These are phyloP conservation scores for Brassica carinata DNA, from an alignment of 345 rosid species.

Conservation along the genomic window DNA sequence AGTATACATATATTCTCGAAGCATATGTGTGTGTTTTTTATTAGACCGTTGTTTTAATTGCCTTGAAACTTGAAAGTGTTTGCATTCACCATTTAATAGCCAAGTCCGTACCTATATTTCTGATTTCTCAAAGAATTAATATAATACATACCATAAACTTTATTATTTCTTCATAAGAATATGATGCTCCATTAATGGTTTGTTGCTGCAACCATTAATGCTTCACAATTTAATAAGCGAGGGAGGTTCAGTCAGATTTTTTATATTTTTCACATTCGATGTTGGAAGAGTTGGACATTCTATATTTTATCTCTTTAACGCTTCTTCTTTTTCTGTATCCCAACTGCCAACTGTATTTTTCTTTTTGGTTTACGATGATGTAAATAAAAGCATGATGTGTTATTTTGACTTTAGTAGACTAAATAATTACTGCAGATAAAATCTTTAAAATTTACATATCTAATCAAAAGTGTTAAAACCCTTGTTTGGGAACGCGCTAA, in stretches of 20 bases:
- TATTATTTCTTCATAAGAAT: background rate
- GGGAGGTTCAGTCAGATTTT: slow-evolving; percentile 13
- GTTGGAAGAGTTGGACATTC: slow-evolving; percentile 27
- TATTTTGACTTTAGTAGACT: no score
- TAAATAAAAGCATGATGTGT: background rate
- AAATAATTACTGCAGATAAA: no score
- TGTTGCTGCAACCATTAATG: slow-evolving; percentile 44
- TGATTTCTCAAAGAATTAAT: background rate
- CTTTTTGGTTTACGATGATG: no score
- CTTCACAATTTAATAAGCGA: slow-evolving; percentile 21
- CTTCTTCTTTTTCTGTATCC: no score
- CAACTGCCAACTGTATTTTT: no score
- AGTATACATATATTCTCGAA: slow-evolving; percentile 14
- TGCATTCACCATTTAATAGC: slow-evolving; percentile 39
- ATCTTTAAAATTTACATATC: no score
- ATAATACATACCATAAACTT: background rate
- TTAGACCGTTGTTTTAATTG: slow-evolving; percentile 37
- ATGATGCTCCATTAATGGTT: slow-evolving; percentile 32
- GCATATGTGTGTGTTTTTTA: slow-evolving; percentile 8
- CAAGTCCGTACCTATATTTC: slow-evolving; percentile 28
- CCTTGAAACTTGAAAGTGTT: slow-evolving; percentile 2
- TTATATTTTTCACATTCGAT: slow-evolving; percentile 23
- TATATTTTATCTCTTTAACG: no score
- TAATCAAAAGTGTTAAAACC: no score
- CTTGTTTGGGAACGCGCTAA: no score